Evolutionary conservation across 2,329 filamentous ascomycete genomes (phyloP), one percentile per base, ranked within the genome.

Genomic region (Colletotrichum melonis): DNA sequence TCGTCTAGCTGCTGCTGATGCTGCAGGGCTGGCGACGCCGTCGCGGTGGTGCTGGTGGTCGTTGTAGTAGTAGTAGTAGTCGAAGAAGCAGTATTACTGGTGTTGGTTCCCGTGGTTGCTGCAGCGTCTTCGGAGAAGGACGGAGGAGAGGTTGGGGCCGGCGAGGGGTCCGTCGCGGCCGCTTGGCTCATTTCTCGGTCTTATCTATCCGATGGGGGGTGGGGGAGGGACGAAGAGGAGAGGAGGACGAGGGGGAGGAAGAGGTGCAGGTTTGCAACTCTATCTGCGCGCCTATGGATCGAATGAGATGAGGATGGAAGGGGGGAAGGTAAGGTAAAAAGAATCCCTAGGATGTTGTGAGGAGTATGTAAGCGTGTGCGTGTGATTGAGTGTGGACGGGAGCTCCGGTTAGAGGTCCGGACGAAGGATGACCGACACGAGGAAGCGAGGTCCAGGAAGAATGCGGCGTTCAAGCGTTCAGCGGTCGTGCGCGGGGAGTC

Each of bases 131-230:
- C 71, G 71, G 71, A 71, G 60, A 66, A 52, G 56, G 71, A 73
- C 67, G 71, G 71, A 52, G 71, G 67, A 26, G 67, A 62, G 67
- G 67, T 30, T 73, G 70, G 70, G 74, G 55, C 74, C 72, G 74
- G 74, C 76, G 56, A 60, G 76, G 66, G 70, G 74, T 59, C 74
- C 72, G 74, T 75, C 76, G 52, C 64, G 76, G 63, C 76, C 69
- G 72, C 72, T 74, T 76, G 77, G 74, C 74, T 73, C 59, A 76
- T 72, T 72, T 9, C 69, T 75, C 63, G 76, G 71, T 26, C 67
- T 54, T 63, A 69, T 46, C 14, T 72, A 28, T 24, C 54, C 19
- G 52, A n/a, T 12, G 30, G 26, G 35, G 64, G 35, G 28, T 49
- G 19, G 42, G 42, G 8, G 42, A 11, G 2, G 42, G 56, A 24